phyloP scores from a whole-genome alignment of 352 stramenopile species.

The Globisporangium recalcitrans region DNA sequence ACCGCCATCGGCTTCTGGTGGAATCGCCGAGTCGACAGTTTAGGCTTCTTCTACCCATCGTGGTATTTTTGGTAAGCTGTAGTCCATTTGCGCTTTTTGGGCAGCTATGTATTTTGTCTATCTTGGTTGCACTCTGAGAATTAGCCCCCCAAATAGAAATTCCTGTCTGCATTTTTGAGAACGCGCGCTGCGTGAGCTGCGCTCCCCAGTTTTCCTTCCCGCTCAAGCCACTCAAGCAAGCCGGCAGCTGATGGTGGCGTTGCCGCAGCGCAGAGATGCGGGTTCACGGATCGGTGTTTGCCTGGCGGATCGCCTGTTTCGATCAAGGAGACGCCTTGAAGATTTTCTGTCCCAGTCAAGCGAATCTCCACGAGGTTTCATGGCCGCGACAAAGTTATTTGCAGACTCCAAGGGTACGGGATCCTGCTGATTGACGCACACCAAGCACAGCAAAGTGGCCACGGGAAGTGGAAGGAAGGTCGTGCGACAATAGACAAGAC shows the following conservation, averaged over 20 bases:
- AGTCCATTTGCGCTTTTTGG: constrained; percentile 6
- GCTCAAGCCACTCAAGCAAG: not conserved
- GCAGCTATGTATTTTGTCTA: constrained; percentile 6
- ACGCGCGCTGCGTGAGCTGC: not conserved
- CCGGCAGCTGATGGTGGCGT: too few relatives aligned
- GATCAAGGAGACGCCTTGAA: not conserved
- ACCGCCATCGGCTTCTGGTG: not conserved
- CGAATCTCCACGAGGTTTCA: constrained; percentile 6
- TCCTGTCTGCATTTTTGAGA: constrained; percentile 5
- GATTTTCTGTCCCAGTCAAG: not conserved
- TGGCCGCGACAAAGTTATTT: not conserved
- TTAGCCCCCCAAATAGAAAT: constrained; percentile 7
- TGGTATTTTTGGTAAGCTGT: constrained; percentile 7
- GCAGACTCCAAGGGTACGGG: not conserved
- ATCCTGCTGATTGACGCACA: not conserved
- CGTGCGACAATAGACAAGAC: not conserved
- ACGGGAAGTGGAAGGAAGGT: not conserved
- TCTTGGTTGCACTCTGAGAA: constrained; percentile 4
- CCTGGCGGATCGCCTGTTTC: not conserved
- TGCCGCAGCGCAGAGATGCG: not conserved
- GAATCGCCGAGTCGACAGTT: not conserved
- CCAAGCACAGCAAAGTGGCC: not conserved
- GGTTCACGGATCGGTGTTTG: not conserved
- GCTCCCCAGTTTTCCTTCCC: not conserved
- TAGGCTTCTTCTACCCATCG: not conserved